Evolutionary conservation across 306 rosid species (phyloP), one percentile per base, ranked within the genome.

Genomic region (Casuarina cunninghamiana): DNA sequence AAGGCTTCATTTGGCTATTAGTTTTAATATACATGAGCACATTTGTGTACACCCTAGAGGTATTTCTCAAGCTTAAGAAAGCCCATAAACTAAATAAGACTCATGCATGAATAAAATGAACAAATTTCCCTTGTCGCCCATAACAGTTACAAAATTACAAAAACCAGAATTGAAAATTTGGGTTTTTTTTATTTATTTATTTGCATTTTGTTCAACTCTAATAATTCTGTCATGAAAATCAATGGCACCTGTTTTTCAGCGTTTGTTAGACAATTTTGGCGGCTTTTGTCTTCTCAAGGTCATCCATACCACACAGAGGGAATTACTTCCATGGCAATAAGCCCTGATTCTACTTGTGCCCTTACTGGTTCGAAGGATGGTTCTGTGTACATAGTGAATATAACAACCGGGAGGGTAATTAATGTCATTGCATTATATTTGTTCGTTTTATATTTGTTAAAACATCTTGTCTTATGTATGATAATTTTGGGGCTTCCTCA

Each of bases 281-380:
- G 0, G 16, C 32, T 49, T 72, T 35, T 81, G 53, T 88, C 54
- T 77, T 74, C 75, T 84, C 53, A 73, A 95, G 99, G 97, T 58
- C 90, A 95, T 76, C 97, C 93, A 2, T 93, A 88, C 88, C 97
- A 95, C 70, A 81, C 90, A 4, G 84, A 86, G 77, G 97, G 91
- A 57, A 74, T 95, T 86, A 93, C 97, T 71, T 93, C 94, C 75
- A 82, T 95, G 90, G 80, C 97, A 37, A 83, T 95, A 76, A 91
- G 83, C 86, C 83, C 94, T 38, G 89, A 85, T 81, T 95, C 97
- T 35, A 78, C 87, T 42, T 86, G 90, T 68, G 97, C 93, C 41
- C 79, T 93, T 68, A 83, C 97, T 75, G 97, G 97, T 84, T 90
- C 98, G 57, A 85, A 78, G 83, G 97, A 95, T 86, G 92, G 96